These are phyloP conservation scores for Diaporthe longicolla DNA, from an alignment of 2,329 filamentous ascomycete species.

Conservation along the genomic window DNA sequence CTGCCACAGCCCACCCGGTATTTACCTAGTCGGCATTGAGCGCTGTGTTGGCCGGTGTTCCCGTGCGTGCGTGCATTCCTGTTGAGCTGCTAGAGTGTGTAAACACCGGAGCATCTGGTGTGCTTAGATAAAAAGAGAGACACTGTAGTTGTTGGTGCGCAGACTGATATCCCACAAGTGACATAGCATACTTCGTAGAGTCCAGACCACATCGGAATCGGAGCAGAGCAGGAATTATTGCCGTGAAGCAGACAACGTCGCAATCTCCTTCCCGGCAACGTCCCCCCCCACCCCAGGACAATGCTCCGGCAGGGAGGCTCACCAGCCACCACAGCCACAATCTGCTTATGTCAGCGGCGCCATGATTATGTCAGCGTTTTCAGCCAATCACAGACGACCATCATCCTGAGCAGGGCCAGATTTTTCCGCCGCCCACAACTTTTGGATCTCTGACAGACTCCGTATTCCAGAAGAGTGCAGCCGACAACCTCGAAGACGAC, in stretches of 20 bases:
- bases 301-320: too few species aligned
- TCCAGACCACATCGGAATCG: too few species aligned
- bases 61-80: background rate
- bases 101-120: background rate
- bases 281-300: background rate
- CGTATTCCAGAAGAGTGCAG: conserved; percentile 34
- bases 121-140: background rate
- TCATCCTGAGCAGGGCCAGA: conserved; percentile 27
- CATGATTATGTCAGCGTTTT: background rate
- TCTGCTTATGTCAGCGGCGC: background rate
- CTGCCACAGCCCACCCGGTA: background rate
- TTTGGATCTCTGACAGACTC: conserved; percentile 16
- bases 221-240: background rate
- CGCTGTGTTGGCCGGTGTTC: background rate
- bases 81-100: background rate
- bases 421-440: conserved; percentile 36
- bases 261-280: background rate
- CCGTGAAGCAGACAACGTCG: background rate
- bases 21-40: background rate
- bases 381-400: conserved; percentile 9
- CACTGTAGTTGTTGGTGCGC: background rate
- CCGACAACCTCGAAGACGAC: conserved; percentile 38
- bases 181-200: background rate
- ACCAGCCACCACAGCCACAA: conserved; percentile 28
- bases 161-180: background rate